Evolutionary conservation across 2,329 filamentous ascomycete species (phyloP).

Genomic region (Cadophora malorum): DNA sequence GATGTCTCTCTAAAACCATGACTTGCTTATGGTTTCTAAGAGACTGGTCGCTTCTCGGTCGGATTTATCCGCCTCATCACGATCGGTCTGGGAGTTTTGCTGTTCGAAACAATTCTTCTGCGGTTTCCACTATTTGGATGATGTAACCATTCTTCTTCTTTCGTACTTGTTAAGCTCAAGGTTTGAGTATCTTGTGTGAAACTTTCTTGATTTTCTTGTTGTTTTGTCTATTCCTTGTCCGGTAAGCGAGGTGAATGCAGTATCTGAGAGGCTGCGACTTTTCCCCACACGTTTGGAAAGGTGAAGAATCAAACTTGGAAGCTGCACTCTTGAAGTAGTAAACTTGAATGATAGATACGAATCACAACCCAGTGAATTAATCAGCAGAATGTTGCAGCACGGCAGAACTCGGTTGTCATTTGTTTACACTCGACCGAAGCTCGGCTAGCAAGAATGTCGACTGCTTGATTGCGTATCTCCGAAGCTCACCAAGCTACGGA

Average conservation of each 20-base stretch:
- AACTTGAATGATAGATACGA: background rate
- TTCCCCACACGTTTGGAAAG: background rate
- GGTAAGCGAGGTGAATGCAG: background rate
- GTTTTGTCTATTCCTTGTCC: background rate
- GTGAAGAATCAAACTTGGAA: too few species aligned
- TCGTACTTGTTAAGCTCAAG: too few species aligned
- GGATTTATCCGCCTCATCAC: background rate
- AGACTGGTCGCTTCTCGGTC: constrained; percentile 1
- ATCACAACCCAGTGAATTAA: too few species aligned
- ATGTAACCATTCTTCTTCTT: background rate
- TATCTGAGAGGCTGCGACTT: background rate
- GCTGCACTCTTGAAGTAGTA: too few species aligned
- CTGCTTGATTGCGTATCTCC: too few species aligned
- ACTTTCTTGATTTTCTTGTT: background rate
- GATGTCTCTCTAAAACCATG: background rate
- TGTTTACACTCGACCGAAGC: too few species aligned
- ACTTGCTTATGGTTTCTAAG: background rate
- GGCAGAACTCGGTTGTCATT: too few species aligned
- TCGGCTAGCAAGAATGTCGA: too few species aligned
- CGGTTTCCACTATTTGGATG: background rate
- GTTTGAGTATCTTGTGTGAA: background rate
- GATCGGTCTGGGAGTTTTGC: background rate
- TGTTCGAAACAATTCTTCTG: background rate
- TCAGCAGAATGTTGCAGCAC: too few species aligned
- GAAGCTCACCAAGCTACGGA: too few species aligned